Base-by-base conservation (phyloP, 2,329 filamentous ascomycete species). In the Cadophora sp. region DNA sequence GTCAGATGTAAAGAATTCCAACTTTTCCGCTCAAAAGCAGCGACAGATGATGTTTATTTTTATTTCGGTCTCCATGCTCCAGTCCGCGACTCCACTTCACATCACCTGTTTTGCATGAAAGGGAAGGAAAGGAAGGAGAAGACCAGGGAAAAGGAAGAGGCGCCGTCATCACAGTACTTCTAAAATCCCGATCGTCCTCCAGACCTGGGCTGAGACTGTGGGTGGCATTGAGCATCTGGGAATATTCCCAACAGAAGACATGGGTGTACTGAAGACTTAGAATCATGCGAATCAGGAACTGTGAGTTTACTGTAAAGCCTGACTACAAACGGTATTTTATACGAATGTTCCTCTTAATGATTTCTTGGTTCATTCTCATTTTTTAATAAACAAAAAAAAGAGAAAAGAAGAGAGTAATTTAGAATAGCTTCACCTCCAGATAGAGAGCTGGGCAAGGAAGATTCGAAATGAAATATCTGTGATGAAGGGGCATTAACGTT, bases 1-100 rank as follows among this genome's bases (percentile, higher is more conserved):
- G 16, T 8, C n/a, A 37, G 31, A 24, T 22, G 29, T 19, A 37
- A 56, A 53, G 11, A 27, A 16, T 26, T 40, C 55, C 11, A 58
- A 24, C n/a, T 37, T n/a, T 11, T 34, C 9, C 16, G 29, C 8
- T 37, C 34, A 59, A 59, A n/a, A 59, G 56, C 56, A 40, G 56
- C 56, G 34, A 14, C 14, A n/a, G 56, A 16, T n/a, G 6, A 16
- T 26, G 40, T 34, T 50, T 65, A 65, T 59, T 59, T 65, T 51
- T 58, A 46, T 7, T 50, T 59, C 53, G 43, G 34, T 11, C 34
- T 37, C 34, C n/a, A n/a, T n/a, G n/a, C n/a, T n/a, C n/a, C n/a
- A n/a, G n/a, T n/a, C n/a, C n/a, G n/a, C 31, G 50, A 27, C 46
- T 63, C 61, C 61, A 64, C n/a, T n/a, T n/a, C 34, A 37, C 51